Evolutionary conservation across 257 asterid species (phyloP), one percentile per base, ranked within the genome.

Genomic region (Solanum lignicaule): DNA sequence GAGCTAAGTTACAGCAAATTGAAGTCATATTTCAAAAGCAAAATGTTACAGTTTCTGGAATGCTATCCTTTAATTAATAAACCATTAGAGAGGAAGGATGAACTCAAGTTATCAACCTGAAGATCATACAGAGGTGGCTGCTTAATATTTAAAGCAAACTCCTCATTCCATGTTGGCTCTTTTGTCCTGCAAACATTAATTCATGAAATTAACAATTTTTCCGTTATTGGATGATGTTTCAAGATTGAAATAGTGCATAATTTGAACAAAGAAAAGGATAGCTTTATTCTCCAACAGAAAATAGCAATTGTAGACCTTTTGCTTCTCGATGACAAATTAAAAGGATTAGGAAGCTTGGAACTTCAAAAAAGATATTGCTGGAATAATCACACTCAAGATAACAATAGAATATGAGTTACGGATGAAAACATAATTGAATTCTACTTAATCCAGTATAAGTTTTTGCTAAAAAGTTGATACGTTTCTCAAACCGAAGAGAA

Each of bases 151-250:
- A 97, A 87, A 69, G 95, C 86, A 72, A 95, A 97, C 90, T 95
- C 99, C 94, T 97, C 99, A 87, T 96, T 97, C 99, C 99, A 96
- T 20, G 93, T 94, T 43, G 99, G 99, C 88, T 96, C 98, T 94
- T 90, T 97, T 25, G 95, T 95, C 96, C 99, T 97, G 95, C 90
- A 87, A 89, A 88, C 83, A 92, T 91, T 89, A 76, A 55, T 85
- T 87, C 68, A 85, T 23, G 31, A 83, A 76, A 76, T 73, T 33
- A 71, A 27, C 36, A 87, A 4, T 43, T 71, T 7, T 60, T 7
- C 31, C 2, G 2, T 74, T 73, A 65, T 86, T 52, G 88, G 58
- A 39, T 38, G 60, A 41, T 20, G 11, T 73, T 74, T 73, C 65
- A 69, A 86, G 83, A 71, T 74, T 32, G 75, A 73, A 48, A 39